Evolutionary conservation across 768 basidiomycete genomes (phyloP).

Genomic region (Agaricus blazei): DNA sequence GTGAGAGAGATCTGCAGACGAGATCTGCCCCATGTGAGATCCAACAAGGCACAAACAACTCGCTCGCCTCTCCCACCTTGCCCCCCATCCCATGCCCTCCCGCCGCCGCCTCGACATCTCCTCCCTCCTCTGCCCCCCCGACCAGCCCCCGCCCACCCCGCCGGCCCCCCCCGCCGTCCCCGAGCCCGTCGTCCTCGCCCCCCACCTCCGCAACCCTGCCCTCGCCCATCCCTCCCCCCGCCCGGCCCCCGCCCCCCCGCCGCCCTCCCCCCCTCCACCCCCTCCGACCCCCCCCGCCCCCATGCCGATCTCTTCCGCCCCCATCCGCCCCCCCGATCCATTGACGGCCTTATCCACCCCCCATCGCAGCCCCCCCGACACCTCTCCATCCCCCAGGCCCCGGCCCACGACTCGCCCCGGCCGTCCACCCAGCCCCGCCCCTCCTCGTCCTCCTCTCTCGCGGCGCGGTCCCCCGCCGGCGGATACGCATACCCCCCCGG

Average conservation of each 20-base stretch:
- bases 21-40: constrained; percentile 8
- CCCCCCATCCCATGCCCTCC: constrained; percentile 42
- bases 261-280: background rate
- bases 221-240: background rate
- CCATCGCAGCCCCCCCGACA: constrained; percentile 7
- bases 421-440: constrained; percentile 5
- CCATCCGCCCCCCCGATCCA: constrained; percentile 8
- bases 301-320: background rate
- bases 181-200: constrained; percentile 18
- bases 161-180: background rate
- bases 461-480: constrained; percentile 8
- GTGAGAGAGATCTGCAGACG: constrained; percentile 3
- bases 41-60: constrained; percentile 9
- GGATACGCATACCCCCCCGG: constrained; percentile 1
- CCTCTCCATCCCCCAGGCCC: background rate
- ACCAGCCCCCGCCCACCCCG: constrained; percentile 10
- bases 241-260: constrained; percentile 2
- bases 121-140: constrained; percentile 59
- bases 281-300: background rate
- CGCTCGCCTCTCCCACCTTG: constrained; percentile 15
- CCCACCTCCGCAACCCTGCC: constrained; percentile 17
- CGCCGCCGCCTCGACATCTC: constrained; percentile 73
- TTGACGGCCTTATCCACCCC: constrained; percentile 12
- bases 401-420: background rate
- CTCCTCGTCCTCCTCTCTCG: constrained; percentile 11